These are phyloP conservation scores for Mycena galericulata DNA, from an alignment of 768 basidiomycete species.

Conservation along the genomic window DNA sequence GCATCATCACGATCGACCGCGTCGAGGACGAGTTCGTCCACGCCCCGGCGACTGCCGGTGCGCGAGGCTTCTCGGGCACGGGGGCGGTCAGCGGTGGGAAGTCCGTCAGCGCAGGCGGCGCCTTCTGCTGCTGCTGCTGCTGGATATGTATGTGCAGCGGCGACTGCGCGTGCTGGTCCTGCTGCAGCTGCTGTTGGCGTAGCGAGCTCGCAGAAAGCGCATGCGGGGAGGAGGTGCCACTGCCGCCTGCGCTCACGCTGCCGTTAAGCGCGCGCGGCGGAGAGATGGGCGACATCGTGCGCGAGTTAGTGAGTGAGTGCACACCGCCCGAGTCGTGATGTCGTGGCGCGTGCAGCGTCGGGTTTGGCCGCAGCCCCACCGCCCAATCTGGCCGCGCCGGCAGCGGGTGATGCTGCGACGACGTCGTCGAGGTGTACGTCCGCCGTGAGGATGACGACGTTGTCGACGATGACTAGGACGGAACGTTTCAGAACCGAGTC, in stretches of 20 bases:
- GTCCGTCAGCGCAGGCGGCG: conserved; percentile 60
- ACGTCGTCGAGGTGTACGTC: conserved; percentile 80
- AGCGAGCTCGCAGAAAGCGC: conserved; percentile 2
- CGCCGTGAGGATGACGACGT: conserved; percentile 85
- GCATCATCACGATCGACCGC: conserved; percentile 63
- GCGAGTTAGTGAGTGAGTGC: conserved; percentile 47
- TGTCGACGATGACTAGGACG: conserved; percentile 73
- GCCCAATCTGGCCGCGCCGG: conserved; percentile 92
- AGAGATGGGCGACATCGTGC: conserved; percentile 56
- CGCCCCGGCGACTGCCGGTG: conserved; percentile 69
- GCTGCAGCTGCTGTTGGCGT: conserved; percentile 38
- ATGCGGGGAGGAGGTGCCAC: conserved; percentile 26
- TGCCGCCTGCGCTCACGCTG: conserved; percentile 34
- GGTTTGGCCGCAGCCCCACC: conserved; percentile 83
- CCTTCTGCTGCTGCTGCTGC: conserved; percentile 43
- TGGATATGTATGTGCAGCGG: conserved; percentile 5
- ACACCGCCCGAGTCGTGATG: conserved; percentile 49
- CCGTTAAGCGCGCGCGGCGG: conserved; percentile 52
- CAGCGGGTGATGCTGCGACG: conserved; percentile 74
- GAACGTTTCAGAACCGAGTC: neutral
- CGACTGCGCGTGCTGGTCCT: neutral
- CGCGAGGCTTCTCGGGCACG: conserved; percentile 59
- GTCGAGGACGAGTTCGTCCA: conserved; percentile 73
- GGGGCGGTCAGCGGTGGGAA: conserved; percentile 74
- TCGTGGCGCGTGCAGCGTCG: conserved; percentile 68